phyloP scores from a whole-genome alignment of 306 rosid species.

The Fragaria ananassa region DNA sequence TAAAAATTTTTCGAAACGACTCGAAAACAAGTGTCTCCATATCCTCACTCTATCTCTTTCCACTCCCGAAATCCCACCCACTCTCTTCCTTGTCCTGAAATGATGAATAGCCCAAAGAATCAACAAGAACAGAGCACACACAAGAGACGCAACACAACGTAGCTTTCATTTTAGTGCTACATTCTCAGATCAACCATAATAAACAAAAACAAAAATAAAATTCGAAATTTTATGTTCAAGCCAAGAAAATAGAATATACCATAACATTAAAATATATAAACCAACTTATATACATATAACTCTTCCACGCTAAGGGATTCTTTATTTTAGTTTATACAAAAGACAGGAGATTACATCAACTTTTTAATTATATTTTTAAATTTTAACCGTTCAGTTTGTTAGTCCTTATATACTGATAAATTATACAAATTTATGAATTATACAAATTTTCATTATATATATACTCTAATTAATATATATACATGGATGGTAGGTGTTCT shows the following conservation, averaged over 20 bases:
- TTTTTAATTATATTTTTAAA: too few species aligned
- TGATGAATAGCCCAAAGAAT: background rate
- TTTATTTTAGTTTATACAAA: too few species aligned
- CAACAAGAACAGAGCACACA: background rate
- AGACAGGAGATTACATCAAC: too few species aligned
- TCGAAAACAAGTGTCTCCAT: background rate
- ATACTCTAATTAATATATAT: background rate
- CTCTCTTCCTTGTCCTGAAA: background rate
- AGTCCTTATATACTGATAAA: too few species aligned
- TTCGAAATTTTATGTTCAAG: background rate
- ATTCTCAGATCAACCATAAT: background rate
- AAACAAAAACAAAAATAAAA: background rate
- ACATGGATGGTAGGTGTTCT: background rate
- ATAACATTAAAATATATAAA: background rate
- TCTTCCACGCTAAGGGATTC: too few species aligned
- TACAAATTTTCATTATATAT: too few species aligned
- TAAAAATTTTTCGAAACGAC: background rate
- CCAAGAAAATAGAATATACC: background rate
- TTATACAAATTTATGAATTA: too few species aligned
- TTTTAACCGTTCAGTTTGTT: too few species aligned
- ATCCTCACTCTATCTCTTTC: background rate
- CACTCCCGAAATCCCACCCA: conserved; percentile 2
- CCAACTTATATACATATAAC: background rate
- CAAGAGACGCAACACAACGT: background rate
- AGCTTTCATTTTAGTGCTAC: background rate